A percentile compares a stretch with the other conserved stretches of the same genome.
Evolutionary conservation across 1,284 basidiomycete species (phyloP).

Genomic region (Ceratobasidium sp.): DNA sequence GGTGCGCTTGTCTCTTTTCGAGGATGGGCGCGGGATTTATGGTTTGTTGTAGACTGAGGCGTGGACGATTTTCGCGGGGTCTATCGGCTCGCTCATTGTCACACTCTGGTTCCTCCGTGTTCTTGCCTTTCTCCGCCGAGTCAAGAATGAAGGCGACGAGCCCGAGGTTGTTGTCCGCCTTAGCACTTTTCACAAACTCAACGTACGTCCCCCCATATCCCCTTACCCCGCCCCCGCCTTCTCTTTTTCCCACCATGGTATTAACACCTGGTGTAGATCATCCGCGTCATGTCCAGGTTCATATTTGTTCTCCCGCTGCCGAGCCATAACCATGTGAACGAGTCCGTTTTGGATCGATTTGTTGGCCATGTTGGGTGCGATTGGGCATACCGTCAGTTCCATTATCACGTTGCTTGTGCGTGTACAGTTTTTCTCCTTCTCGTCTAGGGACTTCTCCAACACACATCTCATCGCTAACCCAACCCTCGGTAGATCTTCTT

Average conservation of each 20-base stretch:
- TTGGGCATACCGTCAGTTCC: constrained; percentile 78
- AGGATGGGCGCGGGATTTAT: background rate
- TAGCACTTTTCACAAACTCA: constrained; percentile 47
- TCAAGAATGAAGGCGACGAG: constrained; percentile 48
- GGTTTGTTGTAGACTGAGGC: constrained; percentile 41
- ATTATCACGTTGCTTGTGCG: constrained; percentile 76
- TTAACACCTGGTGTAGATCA: constrained; percentile 30
- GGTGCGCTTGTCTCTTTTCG: background rate
- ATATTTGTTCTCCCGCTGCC: constrained; percentile 46
- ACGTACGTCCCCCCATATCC: constrained; percentile 45
- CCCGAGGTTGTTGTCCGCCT: constrained; percentile 47
- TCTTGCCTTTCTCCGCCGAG: constrained; percentile 38
- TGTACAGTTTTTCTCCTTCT: constrained; percentile 37
- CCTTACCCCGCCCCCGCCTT: too few relatives aligned
- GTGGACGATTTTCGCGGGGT: constrained; percentile 46
- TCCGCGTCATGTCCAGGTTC: constrained; percentile 47
- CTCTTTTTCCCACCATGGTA: background rate
- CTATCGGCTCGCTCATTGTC: constrained; percentile 41
- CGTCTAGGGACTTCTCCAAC: too few relatives aligned
- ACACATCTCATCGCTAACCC: background rate
- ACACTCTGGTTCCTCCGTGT: constrained; percentile 43
- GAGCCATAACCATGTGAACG: constrained; percentile 29
- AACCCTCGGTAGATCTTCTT: constrained; percentile 46
- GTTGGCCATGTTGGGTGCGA: constrained; percentile 70
- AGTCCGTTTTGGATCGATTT: constrained; percentile 61